Evolutionary conservation across 441 rosid species (phyloP).

Genomic region (Theobroma grandiflorum): DNA sequence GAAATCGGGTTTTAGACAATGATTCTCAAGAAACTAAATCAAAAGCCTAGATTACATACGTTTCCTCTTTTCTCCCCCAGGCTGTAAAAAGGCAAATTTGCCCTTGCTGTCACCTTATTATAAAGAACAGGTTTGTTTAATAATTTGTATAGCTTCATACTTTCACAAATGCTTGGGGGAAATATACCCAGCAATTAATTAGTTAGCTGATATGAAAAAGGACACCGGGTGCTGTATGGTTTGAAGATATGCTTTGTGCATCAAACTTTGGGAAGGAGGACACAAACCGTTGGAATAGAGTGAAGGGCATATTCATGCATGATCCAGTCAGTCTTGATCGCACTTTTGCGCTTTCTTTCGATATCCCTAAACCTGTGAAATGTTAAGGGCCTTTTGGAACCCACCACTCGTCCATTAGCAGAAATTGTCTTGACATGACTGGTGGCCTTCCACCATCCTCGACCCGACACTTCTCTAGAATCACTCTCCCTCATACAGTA

Average conservation of each 20-base stretch:
- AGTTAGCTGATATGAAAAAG: neutral
- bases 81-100: too few relatives aligned
- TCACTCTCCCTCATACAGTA: conserved; percentile 35
- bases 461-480: conserved; percentile 40
- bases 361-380: conserved; percentile 34
- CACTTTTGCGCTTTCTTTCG: conserved; percentile 30
- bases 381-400: conserved; percentile 36
- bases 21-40: too few relatives aligned
- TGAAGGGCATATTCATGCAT: conserved; percentile 38
- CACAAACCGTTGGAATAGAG: conserved; percentile 33
- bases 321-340: conserved; percentile 48
- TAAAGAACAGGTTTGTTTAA: too few relatives aligned
- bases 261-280: neutral
- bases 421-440: conserved; percentile 42
- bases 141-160: too few relatives aligned
- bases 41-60: too few relatives aligned
- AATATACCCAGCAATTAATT: too few relatives aligned
- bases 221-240: neutral
- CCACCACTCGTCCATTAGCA: conserved; percentile 24
- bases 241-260: too few relatives aligned
- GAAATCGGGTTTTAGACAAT: too few relatives aligned
- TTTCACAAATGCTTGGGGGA: too few relatives aligned
- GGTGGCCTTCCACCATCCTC: conserved; percentile 54
- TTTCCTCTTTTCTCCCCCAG: too few relatives aligned
- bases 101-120: too few relatives aligned